These are phyloP conservation scores for Cercospora sesami DNA, from an alignment of 2,329 filamentous ascomycete genomes.

Conservation along the genomic window DNA sequence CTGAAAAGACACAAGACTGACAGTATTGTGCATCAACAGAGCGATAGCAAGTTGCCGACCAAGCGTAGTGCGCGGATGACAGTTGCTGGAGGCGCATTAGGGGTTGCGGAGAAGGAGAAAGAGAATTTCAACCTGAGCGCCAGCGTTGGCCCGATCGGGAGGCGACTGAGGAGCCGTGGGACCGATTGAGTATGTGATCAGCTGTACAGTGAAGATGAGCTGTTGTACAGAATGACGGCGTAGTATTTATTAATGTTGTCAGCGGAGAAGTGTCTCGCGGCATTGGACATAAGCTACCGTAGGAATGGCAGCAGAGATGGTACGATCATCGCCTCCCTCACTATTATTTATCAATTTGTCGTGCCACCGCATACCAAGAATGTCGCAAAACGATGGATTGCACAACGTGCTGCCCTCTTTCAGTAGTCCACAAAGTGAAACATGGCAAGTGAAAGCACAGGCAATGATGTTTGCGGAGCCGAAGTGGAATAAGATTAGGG, in stretches of 20 bases:
- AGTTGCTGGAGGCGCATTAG: conserved; percentile 36
- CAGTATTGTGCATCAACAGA: conserved; percentile 26
- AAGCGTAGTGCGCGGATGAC: conserved; percentile 45
- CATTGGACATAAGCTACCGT: neutral
- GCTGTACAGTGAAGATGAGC: neutral
- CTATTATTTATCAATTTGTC: neutral
- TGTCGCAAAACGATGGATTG: neutral
- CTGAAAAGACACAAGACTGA: conserved; percentile 49
- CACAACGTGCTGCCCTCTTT: neutral
- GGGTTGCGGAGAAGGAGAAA: conserved; percentile 38
- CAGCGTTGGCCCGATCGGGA: conserved; percentile 40
- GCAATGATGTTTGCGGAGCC: neutral
- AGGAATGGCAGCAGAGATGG: neutral
- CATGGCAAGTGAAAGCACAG: neutral
- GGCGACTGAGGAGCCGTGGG: conserved; percentile 49
- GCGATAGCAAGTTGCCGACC: conserved; percentile 47
- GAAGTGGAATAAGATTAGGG: neutral
- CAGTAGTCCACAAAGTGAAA: neutral
- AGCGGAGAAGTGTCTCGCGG: neutral
- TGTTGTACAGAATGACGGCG: neutral
- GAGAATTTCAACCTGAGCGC: conserved; percentile 44
- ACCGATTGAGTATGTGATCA: conserved; percentile 21
- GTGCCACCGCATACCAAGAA: neutral
- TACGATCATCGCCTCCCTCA: neutral
- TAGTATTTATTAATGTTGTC: neutral